Evolutionary conservation across 2,329 filamentous ascomycete genomes (phyloP), one percentile per base, ranked within the genome.

Genomic region (Cladosporium sp.): DNA sequence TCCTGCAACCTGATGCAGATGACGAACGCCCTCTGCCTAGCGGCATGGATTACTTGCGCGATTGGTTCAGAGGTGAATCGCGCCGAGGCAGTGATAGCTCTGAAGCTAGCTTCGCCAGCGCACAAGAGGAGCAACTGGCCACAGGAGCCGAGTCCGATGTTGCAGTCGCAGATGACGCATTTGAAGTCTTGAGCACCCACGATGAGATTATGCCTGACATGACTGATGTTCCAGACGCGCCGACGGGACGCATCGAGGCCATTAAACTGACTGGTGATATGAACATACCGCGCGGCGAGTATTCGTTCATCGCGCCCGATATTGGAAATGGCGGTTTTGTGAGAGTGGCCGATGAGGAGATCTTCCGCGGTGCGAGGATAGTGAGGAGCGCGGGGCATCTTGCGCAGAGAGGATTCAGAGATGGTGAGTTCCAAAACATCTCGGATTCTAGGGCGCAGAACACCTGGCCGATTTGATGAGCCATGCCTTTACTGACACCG

Each of bases 241-340:
- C 91, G 69, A 82, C 81, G 14, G 92, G 92, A 5, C 83, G 88
- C 1, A 77, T 98, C 3, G 88, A 93, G 76, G 94, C 91, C 0
- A 88, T 97, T 73, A 98, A 98, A 76, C 80, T 99, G 36, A 98
- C 94, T 0, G 94, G 94, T 0, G 94, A 99, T 73, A 88, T 90
- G 0, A 96, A 97, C 70, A 88, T 98, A 16, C 94, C 94, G 0
- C 85, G 93, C 10, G 94, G 93, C 10, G 90, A 97, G 76, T 87
- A 89, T 70, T 92, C 91, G 0, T 97, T 96, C 75, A 84, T 91
- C 3, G 90, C 88, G 0, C 86, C 92, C 5, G 92, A 97, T 70
- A 86, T 98, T 39, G 89, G 91, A 0, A 82, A 84, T 0, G 79
- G 74, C 0, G 92, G 91, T 0, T 83, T 89, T 25, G 78, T 94